These are phyloP conservation scores for Aspergillus nidulans DNA, from an alignment of 495 filamentous ascomycete species.

Conservation along the genomic window DNA sequence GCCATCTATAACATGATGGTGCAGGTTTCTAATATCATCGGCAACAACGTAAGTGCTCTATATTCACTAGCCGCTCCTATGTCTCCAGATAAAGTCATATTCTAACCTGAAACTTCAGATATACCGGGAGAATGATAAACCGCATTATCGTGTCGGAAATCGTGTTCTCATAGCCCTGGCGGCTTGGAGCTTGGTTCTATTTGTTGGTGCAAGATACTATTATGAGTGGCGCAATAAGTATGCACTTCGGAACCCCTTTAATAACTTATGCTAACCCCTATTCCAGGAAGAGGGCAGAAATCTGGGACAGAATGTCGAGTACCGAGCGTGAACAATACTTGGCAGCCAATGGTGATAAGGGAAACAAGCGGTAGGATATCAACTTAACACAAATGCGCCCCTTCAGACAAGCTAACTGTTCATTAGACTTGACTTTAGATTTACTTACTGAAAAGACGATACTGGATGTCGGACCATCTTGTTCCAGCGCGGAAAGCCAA, in stretches of 20 bases:
- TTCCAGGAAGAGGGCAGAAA: slow-evolving; percentile 35
- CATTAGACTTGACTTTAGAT: slow-evolving; percentile 49
- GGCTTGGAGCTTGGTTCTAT: slow-evolving; percentile 50
- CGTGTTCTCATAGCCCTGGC: slow-evolving; percentile 55
- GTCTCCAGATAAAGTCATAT: no score
- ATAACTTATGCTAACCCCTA: slow-evolving; percentile 5
- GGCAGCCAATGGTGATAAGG: slow-evolving; percentile 57
- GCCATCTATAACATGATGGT: slow-evolving; percentile 73
- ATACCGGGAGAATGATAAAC: slow-evolving; percentile 62
- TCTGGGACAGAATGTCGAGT: slow-evolving; percentile 56
- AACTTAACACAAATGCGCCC: background rate
- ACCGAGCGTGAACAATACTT: slow-evolving; percentile 62
- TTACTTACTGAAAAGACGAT: slow-evolving; percentile 37
- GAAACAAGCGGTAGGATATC: slow-evolving; percentile 58
- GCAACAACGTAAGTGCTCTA: slow-evolving; percentile 49
- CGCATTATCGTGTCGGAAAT: slow-evolving; percentile 63
- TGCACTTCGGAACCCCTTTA: slow-evolving; percentile 7
- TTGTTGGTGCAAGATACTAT: slow-evolving; percentile 55
- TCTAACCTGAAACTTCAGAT: slow-evolving; percentile 34
- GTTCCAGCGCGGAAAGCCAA: background rate
- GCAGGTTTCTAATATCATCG: slow-evolving; percentile 59
- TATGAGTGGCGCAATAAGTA: slow-evolving; percentile 59
- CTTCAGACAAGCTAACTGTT: background rate
- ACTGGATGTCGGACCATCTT: background rate
- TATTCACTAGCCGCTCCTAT: no score